These are phyloP conservation scores for Globisporangium megalacanthum DNA, from an alignment of 352 stramenopile genomes.

Conservation along the genomic window DNA sequence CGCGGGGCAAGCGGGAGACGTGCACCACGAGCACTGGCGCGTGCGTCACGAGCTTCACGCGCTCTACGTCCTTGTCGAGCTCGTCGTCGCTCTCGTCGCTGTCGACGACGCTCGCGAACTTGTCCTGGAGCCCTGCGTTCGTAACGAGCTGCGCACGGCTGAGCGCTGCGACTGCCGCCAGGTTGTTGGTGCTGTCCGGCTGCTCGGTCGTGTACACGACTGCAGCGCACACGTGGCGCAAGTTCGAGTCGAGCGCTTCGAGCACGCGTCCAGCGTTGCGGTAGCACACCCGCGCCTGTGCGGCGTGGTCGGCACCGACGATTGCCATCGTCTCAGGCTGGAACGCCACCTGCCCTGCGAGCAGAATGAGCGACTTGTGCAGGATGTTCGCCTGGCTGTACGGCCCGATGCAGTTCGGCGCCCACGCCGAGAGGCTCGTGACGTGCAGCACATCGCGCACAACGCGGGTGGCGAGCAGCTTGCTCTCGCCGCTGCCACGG, in stretches of 20 bases:
- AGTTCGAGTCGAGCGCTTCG: constrained; percentile 73
- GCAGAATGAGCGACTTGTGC: constrained; percentile 85
- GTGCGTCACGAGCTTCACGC: constrained; percentile 35
- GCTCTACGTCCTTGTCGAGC: constrained; percentile 51
- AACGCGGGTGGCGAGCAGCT: constrained; percentile 49
- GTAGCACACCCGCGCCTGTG: constrained; percentile 51
- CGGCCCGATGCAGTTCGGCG: constrained; percentile 97
- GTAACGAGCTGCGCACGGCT: constrained; percentile 21
- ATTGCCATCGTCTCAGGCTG: constrained; percentile 93
- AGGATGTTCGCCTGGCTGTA: constrained; percentile 98
- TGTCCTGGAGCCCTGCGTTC: constrained; percentile 51
- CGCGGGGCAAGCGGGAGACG: constrained; percentile 60
- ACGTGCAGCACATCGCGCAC: constrained; percentile 92
- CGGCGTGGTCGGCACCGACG: constrained; percentile 30
- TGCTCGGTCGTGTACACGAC: constrained; percentile 51
- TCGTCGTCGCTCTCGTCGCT: constrained; percentile 77
- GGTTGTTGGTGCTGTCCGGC: neutral
- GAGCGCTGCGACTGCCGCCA: constrained; percentile 7
- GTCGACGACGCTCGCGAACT: constrained; percentile 48
- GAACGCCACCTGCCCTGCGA: constrained; percentile 97
- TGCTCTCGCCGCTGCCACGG: constrained; percentile 55
- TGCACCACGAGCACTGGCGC: constrained; percentile 56
- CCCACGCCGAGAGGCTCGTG: constrained; percentile 95
- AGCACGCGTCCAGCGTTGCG: constrained; percentile 62
- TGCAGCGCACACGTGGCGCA: constrained; percentile 61